Base-by-base conservation (phyloP, 208 protist species). In the Leptomonas seymouri region DNA sequence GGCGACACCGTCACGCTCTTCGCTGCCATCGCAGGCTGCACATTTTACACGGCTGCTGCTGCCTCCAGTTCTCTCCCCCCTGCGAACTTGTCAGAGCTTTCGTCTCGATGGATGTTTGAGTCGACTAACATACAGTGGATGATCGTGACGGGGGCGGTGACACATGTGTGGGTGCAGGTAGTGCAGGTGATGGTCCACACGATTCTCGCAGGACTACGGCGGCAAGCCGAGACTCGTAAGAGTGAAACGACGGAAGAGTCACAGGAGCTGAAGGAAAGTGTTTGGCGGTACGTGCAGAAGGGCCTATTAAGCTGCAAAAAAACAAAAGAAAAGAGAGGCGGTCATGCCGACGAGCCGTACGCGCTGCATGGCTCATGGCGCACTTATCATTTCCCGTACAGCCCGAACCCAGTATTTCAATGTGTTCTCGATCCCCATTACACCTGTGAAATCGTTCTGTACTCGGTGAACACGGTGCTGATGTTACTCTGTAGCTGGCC, bases 371-470 rank as follows among this genome's bases (percentile, higher is more conserved):
- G 66, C 18, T 21, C 59, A 23, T 78, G 66, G 71, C 55, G 58
- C 11, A 45, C n/a, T 27, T 83, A 80, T 41, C 73, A 44, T 36
- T 80, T 76, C 39, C 78, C 73, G 14, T 67, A 71, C 41, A 11
- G 1, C 20, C 6, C 2, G 27, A 69, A 51, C 34, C 55, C 61
- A 1, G 53, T 56, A 25, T 95, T 93, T 78, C 83, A 60, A 2
- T 42, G 72, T 23, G 50, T 70, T 9, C 74, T 85, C 42, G 91
- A 96, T 57, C 91, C 91, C 4, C 91, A 96, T 62, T 96, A 96
- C 66, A 64, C 78, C 31, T 89, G 84, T 59, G 91, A 96, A 61
- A 60, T 93, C 15, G 9, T 84, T 20, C 78, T 96, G 77, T 94
- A 93, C 74, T 25, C 59, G 1, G 48, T 91, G 23, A 84, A 89